Percentiles rank a stretch among this genome's conserved stretches.
These are phyloP conservation scores for Microascus cirrosus DNA, from an alignment of 2,329 filamentous ascomycete species.

Conservation along the genomic window DNA sequence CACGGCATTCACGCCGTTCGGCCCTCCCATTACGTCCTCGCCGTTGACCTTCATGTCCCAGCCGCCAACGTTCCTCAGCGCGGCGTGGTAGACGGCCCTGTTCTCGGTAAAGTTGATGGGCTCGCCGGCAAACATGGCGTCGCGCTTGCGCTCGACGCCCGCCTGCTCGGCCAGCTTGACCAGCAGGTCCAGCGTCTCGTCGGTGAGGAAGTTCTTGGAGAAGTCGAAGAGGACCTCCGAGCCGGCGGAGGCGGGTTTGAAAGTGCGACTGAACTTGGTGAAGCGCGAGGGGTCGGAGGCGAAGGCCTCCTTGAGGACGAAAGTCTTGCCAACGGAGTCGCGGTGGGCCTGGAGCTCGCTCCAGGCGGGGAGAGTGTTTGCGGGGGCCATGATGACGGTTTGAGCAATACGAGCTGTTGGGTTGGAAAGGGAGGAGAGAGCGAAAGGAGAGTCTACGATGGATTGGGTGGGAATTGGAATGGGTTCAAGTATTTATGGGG, in stretches of 20 bases:
- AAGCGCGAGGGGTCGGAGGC: constrained; percentile 80
- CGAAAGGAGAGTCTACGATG: no score
- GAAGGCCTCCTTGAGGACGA: constrained; percentile 90
- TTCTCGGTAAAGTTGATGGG: constrained; percentile 99
- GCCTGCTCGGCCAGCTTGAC: constrained; percentile 88
- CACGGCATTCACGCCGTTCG: constrained; percentile 81
- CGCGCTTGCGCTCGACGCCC: constrained; percentile 81
- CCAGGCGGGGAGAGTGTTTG: constrained; percentile 80
- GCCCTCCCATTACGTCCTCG: constrained; percentile 80
- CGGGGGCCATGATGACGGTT: constrained; percentile 58
- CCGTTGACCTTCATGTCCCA: constrained; percentile 79
- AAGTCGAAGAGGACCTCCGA: constrained; percentile 95
- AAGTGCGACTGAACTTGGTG: constrained; percentile 78
- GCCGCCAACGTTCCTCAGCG: constrained; percentile 80
- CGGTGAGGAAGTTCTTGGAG: constrained; percentile 95
- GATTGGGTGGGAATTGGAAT: no score
- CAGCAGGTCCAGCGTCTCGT: constrained; percentile 80
- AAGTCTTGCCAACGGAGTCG: constrained; percentile 72
- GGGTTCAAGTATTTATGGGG: neutral
- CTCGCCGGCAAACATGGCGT: constrained; percentile 94
- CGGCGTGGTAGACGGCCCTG: constrained; percentile 90
- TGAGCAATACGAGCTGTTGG: no score
- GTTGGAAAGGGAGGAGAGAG: no score
- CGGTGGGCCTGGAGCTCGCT: constrained; percentile 84
- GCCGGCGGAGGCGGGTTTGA: constrained; percentile 57